A percentile compares a stretch with the other conserved stretches of the same genome.
phyloP scores from a whole-genome alignment of 1,284 basidiomycete species.

The Mycosarcoma mackinlayi region DNA sequence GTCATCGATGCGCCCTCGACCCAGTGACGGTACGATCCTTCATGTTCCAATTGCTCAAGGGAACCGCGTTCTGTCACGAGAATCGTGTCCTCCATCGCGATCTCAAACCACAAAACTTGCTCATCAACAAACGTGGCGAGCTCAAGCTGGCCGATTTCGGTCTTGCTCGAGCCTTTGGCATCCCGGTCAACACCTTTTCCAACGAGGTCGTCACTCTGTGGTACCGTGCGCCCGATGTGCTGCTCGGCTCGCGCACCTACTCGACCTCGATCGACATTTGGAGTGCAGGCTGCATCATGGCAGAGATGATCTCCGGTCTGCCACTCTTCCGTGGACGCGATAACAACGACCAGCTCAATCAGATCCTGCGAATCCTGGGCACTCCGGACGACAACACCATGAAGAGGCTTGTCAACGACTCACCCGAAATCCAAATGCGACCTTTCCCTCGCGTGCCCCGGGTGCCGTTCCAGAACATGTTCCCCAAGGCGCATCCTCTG shows the following conservation, averaged over 20 bases:
- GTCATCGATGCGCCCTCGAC: conserved; percentile 92
- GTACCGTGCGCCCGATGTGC: conserved; percentile 98
- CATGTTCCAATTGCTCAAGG: conserved; percentile 97
- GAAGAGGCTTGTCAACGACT: conserved; percentile 89
- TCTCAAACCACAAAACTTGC: conserved; percentile 95
- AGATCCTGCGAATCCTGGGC: conserved; percentile 97
- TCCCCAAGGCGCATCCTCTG: conserved; percentile 90
- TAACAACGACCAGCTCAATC: conserved; percentile 95
- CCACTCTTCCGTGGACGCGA: conserved; percentile 97
- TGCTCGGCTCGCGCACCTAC: conserved; percentile 96
- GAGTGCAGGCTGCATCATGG: conserved; percentile 99
- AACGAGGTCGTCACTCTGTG: conserved; percentile 84
- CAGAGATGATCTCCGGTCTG: conserved; percentile 88
- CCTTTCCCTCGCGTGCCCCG: conserved; percentile 90
- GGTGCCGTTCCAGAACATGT: conserved; percentile 85
- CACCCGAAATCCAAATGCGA: conserved; percentile 89
- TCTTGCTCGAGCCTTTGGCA: conserved; percentile 82
- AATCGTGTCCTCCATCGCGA: conserved; percentile 97
- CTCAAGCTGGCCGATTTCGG: conserved; percentile 87
- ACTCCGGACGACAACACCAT: conserved; percentile 91
- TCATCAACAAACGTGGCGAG: conserved; percentile 98
- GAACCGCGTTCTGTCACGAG: conserved; percentile 98
- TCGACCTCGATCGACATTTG: conserved; percentile 99
- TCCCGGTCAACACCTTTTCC: conserved; percentile 67
- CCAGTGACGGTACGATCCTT: conserved; percentile 93